Conservation (phyloP, 78 protist genomes). For the Diacronema lutheri region DNA sequence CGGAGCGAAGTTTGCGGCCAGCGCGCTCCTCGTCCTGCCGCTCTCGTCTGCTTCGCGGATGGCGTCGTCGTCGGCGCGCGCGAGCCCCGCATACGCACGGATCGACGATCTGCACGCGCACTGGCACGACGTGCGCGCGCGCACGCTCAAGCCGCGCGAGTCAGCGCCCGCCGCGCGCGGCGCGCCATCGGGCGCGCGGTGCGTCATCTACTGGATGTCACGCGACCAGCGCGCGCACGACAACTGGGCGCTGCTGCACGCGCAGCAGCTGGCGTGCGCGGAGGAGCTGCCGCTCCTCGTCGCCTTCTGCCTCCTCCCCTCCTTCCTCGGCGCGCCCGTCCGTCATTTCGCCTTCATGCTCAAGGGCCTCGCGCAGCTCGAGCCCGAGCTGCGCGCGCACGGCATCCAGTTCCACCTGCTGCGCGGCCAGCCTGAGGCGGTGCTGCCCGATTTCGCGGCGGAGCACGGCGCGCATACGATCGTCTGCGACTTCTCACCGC, state of each 20-base stretch:
- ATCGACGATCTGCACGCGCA: too few species aligned
- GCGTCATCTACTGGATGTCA: conserved; percentile 18
- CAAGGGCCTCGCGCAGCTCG: conserved; percentile 25
- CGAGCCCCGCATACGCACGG: too few species aligned
- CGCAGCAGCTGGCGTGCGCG: neutral
- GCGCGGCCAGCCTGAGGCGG: neutral
- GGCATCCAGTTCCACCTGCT: conserved; percentile 1
- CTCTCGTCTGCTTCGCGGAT: too few species aligned
- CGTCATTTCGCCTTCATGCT: conserved; percentile 35
- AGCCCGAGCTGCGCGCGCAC: neutral
- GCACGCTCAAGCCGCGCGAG: too few species aligned
- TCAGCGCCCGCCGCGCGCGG: too few species aligned
- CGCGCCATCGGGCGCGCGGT: too few species aligned
- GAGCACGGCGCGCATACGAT: neutral
- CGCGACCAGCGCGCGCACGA: conserved; percentile 35
- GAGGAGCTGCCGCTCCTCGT: neutral
- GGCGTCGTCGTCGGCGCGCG: too few species aligned
- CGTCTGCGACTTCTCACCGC: conserved; percentile 39
- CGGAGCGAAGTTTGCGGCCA: too few species aligned
- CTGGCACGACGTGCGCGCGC: too few species aligned
- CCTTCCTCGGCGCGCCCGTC: conserved; percentile 7
- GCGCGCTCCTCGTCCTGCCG: too few species aligned
- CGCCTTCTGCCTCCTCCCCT: conserved; percentile 5
- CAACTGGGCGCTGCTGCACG: conserved; percentile 31
- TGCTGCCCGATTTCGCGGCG: neutral